Conservation (phyloP, 176 grass and related monocot genomes). For the Raddia guianensis region DNA sequence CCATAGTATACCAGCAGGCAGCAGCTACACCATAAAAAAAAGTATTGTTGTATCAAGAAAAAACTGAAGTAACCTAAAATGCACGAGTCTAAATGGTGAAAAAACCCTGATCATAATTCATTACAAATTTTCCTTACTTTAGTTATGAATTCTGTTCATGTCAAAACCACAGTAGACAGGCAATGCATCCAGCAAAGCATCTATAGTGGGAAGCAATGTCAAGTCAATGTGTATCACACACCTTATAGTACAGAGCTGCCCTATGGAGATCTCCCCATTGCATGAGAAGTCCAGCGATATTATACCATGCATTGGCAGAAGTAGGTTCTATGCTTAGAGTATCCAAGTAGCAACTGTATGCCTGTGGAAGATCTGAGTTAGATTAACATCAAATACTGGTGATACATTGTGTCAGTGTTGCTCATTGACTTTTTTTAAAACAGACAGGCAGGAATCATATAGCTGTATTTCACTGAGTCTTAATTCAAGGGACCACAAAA, state of each 20-base stretch:
- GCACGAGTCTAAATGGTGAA: background rate
- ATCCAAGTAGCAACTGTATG: constrained; percentile 69
- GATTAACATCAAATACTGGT: background rate
- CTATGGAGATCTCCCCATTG: constrained; percentile 67
- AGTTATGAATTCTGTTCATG: background rate
- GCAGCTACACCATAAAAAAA: background rate
- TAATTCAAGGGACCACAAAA: constrained; percentile 2
- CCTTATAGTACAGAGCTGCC: constrained; percentile 74
- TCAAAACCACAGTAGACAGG: background rate
- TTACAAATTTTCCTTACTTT: background rate
- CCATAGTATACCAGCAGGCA: background rate
- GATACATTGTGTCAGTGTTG: background rate
- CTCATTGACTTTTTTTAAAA: background rate
- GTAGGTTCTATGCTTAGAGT: constrained; percentile 62
- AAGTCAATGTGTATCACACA: constrained; percentile 18
- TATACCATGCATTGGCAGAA: constrained; percentile 78
- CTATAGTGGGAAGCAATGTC: background rate
- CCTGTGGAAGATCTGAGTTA: constrained; percentile 47
- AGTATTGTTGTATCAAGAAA: background rate
- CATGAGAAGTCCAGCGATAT: constrained; percentile 73
- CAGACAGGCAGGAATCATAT: too few relatives aligned
- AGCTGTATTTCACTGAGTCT: background rate
- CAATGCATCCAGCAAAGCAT: constrained; percentile 9
- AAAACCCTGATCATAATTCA: background rate
- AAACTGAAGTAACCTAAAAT: constrained; percentile 5